Evolutionary conservation across 192 early-diverging fungal genomes (phyloP), one percentile per base, ranked within the genome.

Genomic region (Gryganskiella cystojenkinii): DNA sequence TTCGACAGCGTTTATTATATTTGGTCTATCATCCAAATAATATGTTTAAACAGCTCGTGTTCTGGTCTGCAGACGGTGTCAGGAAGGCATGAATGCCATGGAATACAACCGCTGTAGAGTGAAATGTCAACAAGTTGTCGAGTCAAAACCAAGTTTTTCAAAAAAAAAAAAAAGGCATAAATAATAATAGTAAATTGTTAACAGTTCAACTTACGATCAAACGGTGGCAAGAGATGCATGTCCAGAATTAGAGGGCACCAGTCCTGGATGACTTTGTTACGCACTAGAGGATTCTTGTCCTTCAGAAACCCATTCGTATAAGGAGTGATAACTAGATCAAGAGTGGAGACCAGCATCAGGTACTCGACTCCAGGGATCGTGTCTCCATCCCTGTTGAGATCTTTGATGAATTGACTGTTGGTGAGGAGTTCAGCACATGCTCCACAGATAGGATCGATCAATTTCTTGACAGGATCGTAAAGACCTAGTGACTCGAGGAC

Each of bases 281-380:
- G 19, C 24, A 53, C 50, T 3, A 37, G 13, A 8, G 62, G 62
- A 27, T 54, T 64, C 19, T 42, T 37, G 24, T 53, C 62, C 2
- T 24, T 30, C 49, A 64, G 17, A 33, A 51, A 64, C 11, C 46
- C 47, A 35, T 33, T 49, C 22, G 62, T 54, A 17, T 64, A 64
- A 43, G 62, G 62, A 9, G 62, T 64, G 24, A 64, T 44, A 10
- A 64, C 37, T 17, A 43, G 45, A 20, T 62, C 61, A 1, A 13
- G 43, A 13, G 40, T 64, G 1, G 62, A 40, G 35, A 19, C 62
- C 3, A 64, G 35, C 22, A 53, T 37, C 31, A 53, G 62, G 35
- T 64, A 64, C 35, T 64, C 49, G 4, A 64, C 62, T 37, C 50
- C 50, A 5, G 62, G 62, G 35, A 64, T 50, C 3, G 62, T 54